phyloP scores from a whole-genome alignment of 2,329 filamentous ascomycete genomes.

The Diaporthe destruens region DNA sequence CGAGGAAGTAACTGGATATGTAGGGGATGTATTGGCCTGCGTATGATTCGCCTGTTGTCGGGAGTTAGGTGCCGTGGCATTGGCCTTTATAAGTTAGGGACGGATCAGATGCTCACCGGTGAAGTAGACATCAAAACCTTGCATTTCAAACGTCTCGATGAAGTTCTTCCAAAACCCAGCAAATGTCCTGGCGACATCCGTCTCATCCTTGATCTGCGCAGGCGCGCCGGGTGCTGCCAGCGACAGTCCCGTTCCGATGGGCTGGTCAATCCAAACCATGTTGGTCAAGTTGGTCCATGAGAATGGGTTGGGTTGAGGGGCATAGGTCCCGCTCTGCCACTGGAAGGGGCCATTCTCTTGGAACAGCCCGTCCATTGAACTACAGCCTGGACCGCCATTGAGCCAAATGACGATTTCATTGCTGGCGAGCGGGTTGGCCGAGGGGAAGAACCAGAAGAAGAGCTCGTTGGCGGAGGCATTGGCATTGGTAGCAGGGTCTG shows the following conservation, averaged over 20 bases:
- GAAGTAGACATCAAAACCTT: slow-evolving; percentile 76
- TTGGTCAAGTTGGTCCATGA: slow-evolving; percentile 80
- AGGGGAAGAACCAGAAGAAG: slow-evolving; percentile 78
- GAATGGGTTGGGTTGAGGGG: slow-evolving; percentile 73
- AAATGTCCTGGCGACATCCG: slow-evolving; percentile 76
- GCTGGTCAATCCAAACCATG: slow-evolving; percentile 79
- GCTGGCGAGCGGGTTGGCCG: slow-evolving; percentile 59
- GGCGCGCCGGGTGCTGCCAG: slow-evolving; percentile 63
- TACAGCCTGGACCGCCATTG: slow-evolving; percentile 68
- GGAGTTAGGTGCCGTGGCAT: not conserved
- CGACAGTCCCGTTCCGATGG: slow-evolving; percentile 73
- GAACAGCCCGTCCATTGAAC: slow-evolving; percentile 73
- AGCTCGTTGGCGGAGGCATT: slow-evolving; percentile 54
- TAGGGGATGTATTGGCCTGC: slow-evolving; percentile 72
- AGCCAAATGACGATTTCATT: slow-evolving; percentile 74
- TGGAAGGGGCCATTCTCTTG: slow-evolving; percentile 79
- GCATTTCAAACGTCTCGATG: slow-evolving; percentile 72
- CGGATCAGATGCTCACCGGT: slow-evolving; percentile 57
- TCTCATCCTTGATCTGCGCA: slow-evolving; percentile 71
- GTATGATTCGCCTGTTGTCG: slow-evolving; percentile 64
- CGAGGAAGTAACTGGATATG: slow-evolving; percentile 78
- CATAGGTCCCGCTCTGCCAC: slow-evolving; percentile 75
- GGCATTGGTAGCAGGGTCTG: slow-evolving; percentile 45
- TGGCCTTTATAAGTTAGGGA: too few species aligned
- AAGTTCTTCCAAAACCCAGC: slow-evolving; percentile 82